Evolutionary conservation across 1,284 basidiomycete species (phyloP).

Genomic region (Dichomitus squalens): DNA sequence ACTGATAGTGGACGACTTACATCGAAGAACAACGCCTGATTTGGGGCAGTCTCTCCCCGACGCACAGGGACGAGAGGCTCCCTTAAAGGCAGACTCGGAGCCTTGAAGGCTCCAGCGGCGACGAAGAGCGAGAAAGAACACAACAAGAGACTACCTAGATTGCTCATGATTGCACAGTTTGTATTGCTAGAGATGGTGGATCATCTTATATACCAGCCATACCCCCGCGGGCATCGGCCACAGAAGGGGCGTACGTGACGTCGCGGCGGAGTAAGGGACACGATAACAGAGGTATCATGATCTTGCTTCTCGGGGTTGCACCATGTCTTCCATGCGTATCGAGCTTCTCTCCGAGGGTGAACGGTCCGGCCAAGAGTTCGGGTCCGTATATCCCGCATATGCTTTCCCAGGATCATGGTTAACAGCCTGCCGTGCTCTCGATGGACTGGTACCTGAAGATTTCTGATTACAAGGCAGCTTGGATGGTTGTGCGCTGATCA

Average conservation of each 20-base stretch:
- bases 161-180: background rate
- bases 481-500: too few relatives aligned
- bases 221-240: background rate
- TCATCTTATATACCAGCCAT: background rate
- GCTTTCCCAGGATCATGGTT: too few relatives aligned
- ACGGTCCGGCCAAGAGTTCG: too few relatives aligned
- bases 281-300: conserved; percentile 20
- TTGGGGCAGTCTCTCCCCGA: conserved; percentile 12
- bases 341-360: too few relatives aligned
- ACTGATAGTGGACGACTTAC: conserved; percentile 17
- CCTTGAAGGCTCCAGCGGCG: background rate
- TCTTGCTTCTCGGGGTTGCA: too few relatives aligned
- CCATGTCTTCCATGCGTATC: too few relatives aligned
- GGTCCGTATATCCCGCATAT: too few relatives aligned
- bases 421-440: too few relatives aligned
- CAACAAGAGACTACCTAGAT: background rate
- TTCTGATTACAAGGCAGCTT: too few relatives aligned
- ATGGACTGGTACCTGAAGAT: too few relatives aligned
- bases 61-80: conserved; percentile 12
- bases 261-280: conserved; percentile 5
- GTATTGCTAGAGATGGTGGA: background rate
- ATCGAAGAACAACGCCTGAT: conserved; percentile 32
- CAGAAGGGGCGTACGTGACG: background rate
- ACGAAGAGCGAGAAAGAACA: background rate
- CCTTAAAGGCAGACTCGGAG: conserved; percentile 4